phyloP scores from a whole-genome alignment of 1,284 basidiomycete species.

The Neolentinus lepideus region DNA sequence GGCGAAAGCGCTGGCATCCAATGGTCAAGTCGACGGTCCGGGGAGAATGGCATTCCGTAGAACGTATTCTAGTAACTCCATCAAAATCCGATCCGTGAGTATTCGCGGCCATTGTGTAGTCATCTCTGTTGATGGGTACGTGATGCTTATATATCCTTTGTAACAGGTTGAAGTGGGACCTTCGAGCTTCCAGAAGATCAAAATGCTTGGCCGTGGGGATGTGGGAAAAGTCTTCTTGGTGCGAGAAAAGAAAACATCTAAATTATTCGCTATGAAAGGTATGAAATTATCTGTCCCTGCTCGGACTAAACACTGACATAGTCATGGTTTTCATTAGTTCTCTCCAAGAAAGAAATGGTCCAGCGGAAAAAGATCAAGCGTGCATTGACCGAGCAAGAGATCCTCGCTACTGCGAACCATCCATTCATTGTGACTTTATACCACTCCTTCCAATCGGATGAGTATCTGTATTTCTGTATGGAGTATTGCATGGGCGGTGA shows the following conservation, averaged over 20 bases:
- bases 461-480: slow-evolving; percentile 97
- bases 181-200: slow-evolving; percentile 89
- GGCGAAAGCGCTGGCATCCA: slow-evolving; percentile 37
- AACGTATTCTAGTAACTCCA: slow-evolving; percentile 96
- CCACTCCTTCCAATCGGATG: slow-evolving; percentile 97
- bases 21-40: slow-evolving; percentile 36
- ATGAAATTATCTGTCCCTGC: slow-evolving; percentile 18
- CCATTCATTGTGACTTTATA: slow-evolving; percentile 97
- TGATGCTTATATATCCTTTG: not conserved
- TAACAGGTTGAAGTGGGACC: slow-evolving; percentile 83
- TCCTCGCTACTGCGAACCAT: slow-evolving; percentile 92
- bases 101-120: not conserved
- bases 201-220: slow-evolving; percentile 92
- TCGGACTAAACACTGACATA: slow-evolving; percentile 2
- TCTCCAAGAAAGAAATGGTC: slow-evolving; percentile 98
- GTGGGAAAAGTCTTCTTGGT: slow-evolving; percentile 96
- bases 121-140: slow-evolving; percentile 4
- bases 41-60: slow-evolving; percentile 77
- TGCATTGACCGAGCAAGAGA: slow-evolving; percentile 94
- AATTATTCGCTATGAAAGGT: slow-evolving; percentile 97
- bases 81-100: slow-evolving; percentile 85
- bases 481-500: slow-evolving; percentile 99
- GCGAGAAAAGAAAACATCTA: slow-evolving; percentile 89
- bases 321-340: slow-evolving; percentile 42
- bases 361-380: slow-evolving; percentile 98